Conservation (phyloP, 139 green algal genomes). For the Coelastrella sp. region DNA sequence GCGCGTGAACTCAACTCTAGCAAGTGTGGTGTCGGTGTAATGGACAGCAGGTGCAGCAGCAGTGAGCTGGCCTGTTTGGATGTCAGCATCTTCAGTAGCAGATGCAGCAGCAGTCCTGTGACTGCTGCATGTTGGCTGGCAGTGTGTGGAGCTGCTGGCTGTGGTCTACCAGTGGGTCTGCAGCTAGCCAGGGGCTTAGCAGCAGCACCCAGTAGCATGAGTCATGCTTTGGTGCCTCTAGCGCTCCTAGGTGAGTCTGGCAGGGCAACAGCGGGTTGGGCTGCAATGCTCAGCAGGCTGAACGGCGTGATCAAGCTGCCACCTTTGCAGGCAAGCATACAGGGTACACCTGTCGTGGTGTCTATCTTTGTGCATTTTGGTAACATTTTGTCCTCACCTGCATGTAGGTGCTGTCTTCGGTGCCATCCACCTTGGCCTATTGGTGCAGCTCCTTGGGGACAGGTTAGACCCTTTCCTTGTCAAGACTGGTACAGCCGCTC, state of each 20-base stretch:
- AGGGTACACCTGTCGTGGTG: not conserved
- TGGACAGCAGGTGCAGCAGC: not conserved
- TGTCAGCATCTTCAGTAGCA: not conserved
- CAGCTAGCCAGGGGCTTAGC: constrained; percentile 24
- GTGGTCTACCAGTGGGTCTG: constrained; percentile 5
- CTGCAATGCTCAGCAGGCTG: not conserved
- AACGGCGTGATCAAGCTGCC: too few relatives aligned
- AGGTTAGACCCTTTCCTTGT: not conserved
- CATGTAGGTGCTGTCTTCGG: not conserved
- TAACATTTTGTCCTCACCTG: not conserved
- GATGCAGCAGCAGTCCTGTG: constrained; percentile 8
- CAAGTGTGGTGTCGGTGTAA: not conserved
- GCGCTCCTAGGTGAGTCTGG: not conserved
- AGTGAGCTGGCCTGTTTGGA: not conserved
- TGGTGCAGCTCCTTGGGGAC: constrained; percentile 13
- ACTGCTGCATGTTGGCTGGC: not conserved
- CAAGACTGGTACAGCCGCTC: not conserved
- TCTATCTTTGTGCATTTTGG: too few relatives aligned
- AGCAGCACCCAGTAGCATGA: not conserved
- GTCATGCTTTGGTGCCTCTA: not conserved
- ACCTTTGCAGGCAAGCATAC: not conserved
- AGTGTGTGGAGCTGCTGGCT: constrained; percentile 1
- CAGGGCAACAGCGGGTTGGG: not conserved
- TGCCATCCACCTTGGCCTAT: not conserved
- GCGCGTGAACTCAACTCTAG: not conserved